phyloP scores from a whole-genome alignment of 768 basidiomycete species.

The Vishniacozyma victoriae region DNA sequence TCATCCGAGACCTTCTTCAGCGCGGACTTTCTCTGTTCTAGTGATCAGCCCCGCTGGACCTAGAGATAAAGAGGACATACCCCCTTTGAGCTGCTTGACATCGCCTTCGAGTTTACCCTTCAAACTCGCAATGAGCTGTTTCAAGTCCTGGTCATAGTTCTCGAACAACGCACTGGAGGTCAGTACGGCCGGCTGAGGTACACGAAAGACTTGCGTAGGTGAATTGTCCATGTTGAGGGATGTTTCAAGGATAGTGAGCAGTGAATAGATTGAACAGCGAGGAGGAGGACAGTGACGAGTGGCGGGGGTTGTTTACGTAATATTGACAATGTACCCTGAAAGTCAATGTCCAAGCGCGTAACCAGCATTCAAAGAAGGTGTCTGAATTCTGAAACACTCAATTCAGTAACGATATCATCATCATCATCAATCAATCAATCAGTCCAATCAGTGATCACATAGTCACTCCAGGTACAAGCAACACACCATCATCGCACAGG shows the following conservation, averaged over 20 bases:
- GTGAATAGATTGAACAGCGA: too few species aligned
- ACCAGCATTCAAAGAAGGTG: too few species aligned
- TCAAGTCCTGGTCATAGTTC: constrained; percentile 82
- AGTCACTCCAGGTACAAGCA: too few species aligned
- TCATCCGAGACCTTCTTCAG: constrained; percentile 86
- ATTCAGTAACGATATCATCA: too few species aligned
- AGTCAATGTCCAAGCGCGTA: too few species aligned
- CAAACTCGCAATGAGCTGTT: constrained; percentile 69
- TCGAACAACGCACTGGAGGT: constrained; percentile 45
- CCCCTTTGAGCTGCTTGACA: constrained; percentile 61
- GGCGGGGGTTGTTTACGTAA: constrained; percentile 3
- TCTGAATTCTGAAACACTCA: too few species aligned
- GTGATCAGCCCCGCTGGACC: not conserved
- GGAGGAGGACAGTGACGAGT: constrained; percentile 6
- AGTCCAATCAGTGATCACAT: too few species aligned
- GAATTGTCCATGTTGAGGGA: constrained; percentile 43
- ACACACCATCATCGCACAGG: too few species aligned
- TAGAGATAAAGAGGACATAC: constrained; percentile 51
- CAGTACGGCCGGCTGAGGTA: not conserved
- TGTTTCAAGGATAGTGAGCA: not conserved
- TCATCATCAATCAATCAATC: too few species aligned
- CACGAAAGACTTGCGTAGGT: constrained; percentile 35
- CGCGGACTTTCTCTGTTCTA: constrained; percentile 75
- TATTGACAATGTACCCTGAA: not conserved
- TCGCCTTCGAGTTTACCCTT: constrained; percentile 70